Percentiles rank a stretch among this genome's conserved stretches.
phyloP scores from a whole-genome alignment of 306 rosid species.

The Lathyrus sativus region DNA sequence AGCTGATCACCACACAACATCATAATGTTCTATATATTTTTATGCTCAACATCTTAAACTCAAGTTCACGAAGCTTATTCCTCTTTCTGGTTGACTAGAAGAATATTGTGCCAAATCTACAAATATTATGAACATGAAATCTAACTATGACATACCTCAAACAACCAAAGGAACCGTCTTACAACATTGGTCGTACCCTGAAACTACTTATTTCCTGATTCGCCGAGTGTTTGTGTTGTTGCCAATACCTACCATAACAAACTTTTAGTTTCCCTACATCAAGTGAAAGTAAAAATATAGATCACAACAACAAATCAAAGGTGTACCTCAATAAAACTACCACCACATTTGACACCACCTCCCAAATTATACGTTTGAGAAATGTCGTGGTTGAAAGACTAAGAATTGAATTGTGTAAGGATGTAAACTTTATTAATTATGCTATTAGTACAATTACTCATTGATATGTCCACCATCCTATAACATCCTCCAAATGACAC shows the following conservation, averaged over 20 bases:
- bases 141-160: conserved; percentile 46
- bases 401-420: conserved; percentile 60
- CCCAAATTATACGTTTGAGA: conserved; percentile 49
- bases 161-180: conserved; percentile 55
- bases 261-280: conserved; percentile 18
- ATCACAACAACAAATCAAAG: background rate
- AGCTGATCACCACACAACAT: conserved; percentile 59
- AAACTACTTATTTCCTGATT: conserved; percentile 56
- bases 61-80: conserved; percentile 39
- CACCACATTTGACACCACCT: conserved; percentile 41
- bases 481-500: conserved; percentile 60
- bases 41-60: conserved; percentile 51
- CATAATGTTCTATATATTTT: conserved; percentile 52
- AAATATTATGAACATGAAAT: conserved; percentile 18
- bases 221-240: conserved; percentile 55
- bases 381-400: conserved; percentile 55
- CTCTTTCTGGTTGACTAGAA: conserved; percentile 13
- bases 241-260: conserved; percentile 55
- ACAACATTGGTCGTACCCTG: conserved; percentile 61
- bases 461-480: conserved; percentile 56
- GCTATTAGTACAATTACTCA: conserved; percentile 60
- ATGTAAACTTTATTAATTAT: conserved; percentile 55
- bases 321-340: conserved; percentile 56
- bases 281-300: background rate
- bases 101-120: conserved; percentile 1